Evolutionary conservation across 441 rosid species (phyloP).

Genomic region (Syzygium malaccense): DNA sequence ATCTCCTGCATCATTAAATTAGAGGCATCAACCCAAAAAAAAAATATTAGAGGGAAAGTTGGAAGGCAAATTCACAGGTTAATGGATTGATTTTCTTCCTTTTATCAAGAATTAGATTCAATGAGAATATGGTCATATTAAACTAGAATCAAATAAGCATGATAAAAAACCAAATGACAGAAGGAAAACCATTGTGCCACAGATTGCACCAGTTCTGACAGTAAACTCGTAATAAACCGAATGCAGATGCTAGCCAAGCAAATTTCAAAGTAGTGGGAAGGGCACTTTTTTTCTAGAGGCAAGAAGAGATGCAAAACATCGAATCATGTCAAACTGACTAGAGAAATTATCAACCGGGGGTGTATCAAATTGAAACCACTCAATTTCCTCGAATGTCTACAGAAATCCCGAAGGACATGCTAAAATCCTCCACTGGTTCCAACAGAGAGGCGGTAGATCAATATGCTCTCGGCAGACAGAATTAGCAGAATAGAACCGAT

Average conservation of each 20-base stretch:
- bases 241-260: background rate
- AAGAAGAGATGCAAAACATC: background rate
- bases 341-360: background rate
- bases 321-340: background rate
- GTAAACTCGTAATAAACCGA: background rate
- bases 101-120: background rate
- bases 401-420: background rate
- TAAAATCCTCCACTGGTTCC: background rate
- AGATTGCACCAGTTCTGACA: background rate
- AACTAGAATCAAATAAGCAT: background rate
- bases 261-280: background rate
- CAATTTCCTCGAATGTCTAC: background rate
- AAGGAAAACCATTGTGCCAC: background rate
- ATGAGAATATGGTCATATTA: background rate
- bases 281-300: background rate
- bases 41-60: background rate
- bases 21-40: background rate
- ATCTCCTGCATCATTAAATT: slow-evolving; percentile 37
- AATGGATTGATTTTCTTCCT: background rate
- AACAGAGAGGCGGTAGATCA: background rate
- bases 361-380: background rate
- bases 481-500: background rate
- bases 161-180: background rate
- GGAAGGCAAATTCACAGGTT: background rate
- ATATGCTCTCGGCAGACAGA: background rate